phyloP scores from a whole-genome alignment of 345 rosid genomes.

The Euphorbia tirucalli region DNA sequence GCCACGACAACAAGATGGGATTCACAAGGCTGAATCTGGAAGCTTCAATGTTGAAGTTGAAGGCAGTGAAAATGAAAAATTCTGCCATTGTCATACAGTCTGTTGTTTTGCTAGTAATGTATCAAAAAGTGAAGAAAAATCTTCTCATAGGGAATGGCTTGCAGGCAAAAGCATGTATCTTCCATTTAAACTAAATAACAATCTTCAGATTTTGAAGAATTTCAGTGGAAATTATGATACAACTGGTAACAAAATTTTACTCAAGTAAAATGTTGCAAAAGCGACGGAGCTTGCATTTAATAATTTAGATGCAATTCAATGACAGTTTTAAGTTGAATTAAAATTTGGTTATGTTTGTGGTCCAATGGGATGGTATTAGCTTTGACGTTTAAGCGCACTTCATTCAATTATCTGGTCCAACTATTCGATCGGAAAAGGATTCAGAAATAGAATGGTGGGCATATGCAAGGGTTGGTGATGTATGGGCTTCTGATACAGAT shows the following conservation, averaged over 20 bases:
- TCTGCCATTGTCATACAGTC: not conserved
- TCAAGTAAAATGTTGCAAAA: too few relatives aligned
- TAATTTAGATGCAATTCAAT: too few relatives aligned
- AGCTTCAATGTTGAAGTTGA: conserved; percentile 6
- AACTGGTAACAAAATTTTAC: too few relatives aligned
- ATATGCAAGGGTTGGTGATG: too few relatives aligned
- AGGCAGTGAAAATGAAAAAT: not conserved
- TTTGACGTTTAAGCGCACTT: not conserved
- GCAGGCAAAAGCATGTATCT: too few relatives aligned
- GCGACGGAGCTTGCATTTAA: too few relatives aligned
- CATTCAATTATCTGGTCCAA: not conserved
- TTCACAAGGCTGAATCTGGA: not conserved
- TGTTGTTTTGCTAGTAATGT: not conserved
- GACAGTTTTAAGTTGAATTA: too few relatives aligned
- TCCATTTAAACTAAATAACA: conserved; percentile 2
- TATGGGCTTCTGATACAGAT: too few relatives aligned
- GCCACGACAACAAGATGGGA: not conserved
- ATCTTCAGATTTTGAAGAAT: not conserved
- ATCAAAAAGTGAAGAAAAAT: not conserved
- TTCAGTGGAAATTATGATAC: not conserved
- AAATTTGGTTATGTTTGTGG: not conserved
- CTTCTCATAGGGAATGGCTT: not conserved
- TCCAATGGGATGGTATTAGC: not conserved
- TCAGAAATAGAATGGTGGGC: too few relatives aligned
- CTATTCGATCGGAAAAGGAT: too few relatives aligned